Evolutionary conservation across 495 filamentous ascomycete genomes (phyloP), one percentile per base, ranked within the genome.

Genomic region (Eremomyces bilateralis): DNA sequence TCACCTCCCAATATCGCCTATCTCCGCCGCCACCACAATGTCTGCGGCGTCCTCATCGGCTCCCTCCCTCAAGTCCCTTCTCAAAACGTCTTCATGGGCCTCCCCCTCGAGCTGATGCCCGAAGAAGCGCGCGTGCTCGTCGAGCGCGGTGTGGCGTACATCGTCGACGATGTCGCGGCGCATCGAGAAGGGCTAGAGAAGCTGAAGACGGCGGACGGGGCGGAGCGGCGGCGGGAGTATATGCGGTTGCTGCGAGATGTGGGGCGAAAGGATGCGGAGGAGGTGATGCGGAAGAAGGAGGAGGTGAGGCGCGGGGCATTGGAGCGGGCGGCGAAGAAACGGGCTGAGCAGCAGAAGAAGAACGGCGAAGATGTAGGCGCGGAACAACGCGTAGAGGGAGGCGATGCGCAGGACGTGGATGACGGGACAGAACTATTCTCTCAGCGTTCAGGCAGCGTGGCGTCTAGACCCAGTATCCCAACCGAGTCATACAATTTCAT

Each of bases 31-130:
- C 61, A 70, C 44, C 64, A 94, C 56, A 71, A 82, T 52, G 90
- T 93, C 46, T 80, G 79, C 46, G 82, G 83, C 33, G 79, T 88
- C 16, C 59, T 94, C 31, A 75, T 76, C 31, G 88, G 88, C 28
- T 79, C 76, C 2, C 69, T 94, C 27, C 82, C 90, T 2, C 88
- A 93, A 55, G 69, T 76, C 28, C 82, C 85, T 4, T 80, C 85
- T 44, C 88, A 97, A 53, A 97, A 94, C 60, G 64, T 93, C 33
- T 94, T 95, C 51, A 64, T 83, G 38, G 80, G 88, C 15, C 53
- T 95, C 22, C 88, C 88, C 1, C 47, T 94, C 24, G 74, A 93
- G 57, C 59, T 97, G 27, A 80, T 85, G 65, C 73, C 79, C 0
- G 88, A 95, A 52, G 88, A 97, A 58, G 83, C 73, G 2, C 65